Base-by-base conservation (phyloP, 2,329 filamentous ascomycete genomes). In the Exophiala viscosa region DNA sequence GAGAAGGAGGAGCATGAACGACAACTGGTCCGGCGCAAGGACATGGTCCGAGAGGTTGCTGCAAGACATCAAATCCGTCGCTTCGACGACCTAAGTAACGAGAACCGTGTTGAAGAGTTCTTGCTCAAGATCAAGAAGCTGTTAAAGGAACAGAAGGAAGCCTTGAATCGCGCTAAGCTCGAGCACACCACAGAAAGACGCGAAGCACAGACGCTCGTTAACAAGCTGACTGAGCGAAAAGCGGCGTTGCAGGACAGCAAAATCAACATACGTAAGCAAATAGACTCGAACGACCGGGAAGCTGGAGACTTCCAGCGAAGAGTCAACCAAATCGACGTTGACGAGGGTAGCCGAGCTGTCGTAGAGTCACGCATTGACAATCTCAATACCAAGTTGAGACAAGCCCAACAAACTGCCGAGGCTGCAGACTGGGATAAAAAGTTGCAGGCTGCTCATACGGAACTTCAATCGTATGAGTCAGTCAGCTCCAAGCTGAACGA, bases 1-100 rank as follows among this genome's bases (percentile, higher is more conserved):
- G 86, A 96, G 66, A 90, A 92, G 71, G 86, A 88, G 57, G 88
- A 87, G 63, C 89, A 93, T 66, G 89, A 96, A 66, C 82, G 86
- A 3, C 88, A 96, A 60, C 67, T 96, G 3, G 76, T 82, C 61
- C 76, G 81, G 40, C 86, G 92, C 35, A 79, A 86, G 63, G 77
- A 80, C 8, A 80, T 95, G 68, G 83, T 96, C 50, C 89, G 85
- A 59, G 85, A 91, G 52, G 84, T 88, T 34, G 90, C 92, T 13
- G 78, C 82, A 41, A 78, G 77, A 20, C 88, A 96, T 68, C 84
- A 82, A 53, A 88, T 99, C 57, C 85, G 89, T 32, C 91, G 91
- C 0, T 96, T 87, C 64, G 90, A 96, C 58, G 82, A 85, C 15
- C 83, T 90, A 10, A 73, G 96, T 40, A 84, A 85, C 31, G 87